Conservation (phyloP, 768 basidiomycete species). For the Panaeolus cyanescens region DNA sequence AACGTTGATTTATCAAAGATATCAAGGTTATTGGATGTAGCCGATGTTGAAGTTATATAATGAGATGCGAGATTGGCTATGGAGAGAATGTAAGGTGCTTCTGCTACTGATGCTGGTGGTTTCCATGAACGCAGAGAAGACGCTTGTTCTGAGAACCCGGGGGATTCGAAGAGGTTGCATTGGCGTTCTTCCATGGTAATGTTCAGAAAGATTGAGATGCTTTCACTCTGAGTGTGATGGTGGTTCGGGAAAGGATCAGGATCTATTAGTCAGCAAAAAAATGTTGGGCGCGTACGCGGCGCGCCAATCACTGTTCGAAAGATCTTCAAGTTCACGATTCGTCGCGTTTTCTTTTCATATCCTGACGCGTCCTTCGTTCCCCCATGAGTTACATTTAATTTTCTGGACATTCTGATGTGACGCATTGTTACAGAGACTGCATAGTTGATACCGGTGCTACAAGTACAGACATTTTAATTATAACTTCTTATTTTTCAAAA, state of each 20-base stretch:
- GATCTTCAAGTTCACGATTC: neutral
- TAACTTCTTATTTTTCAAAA: too few species aligned
- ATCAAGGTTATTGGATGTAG: constrained; percentile 66
- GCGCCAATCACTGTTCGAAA: neutral
- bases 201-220: too few species aligned
- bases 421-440: too few species aligned
- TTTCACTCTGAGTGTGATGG: too few species aligned
- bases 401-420: too few species aligned
- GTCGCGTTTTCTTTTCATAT: too few species aligned
- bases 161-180: neutral
- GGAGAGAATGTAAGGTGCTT: constrained; percentile 61
- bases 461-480: too few species aligned
- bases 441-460: too few species aligned
- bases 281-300: neutral
- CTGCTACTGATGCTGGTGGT: constrained; percentile 14
- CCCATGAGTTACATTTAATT: too few species aligned
- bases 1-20: constrained; percentile 65
- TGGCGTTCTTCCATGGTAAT: neutral
- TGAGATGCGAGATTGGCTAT: constrained; percentile 47
- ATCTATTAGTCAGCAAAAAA: neutral
- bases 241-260: too few species aligned
- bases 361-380: too few species aligned
- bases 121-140: neutral
- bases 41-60: constrained; percentile 65
- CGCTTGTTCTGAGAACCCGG: neutral